phyloP scores from a whole-genome alignment of 495 filamentous ascomycete genomes.

The Daldinia caldariorum region DNA sequence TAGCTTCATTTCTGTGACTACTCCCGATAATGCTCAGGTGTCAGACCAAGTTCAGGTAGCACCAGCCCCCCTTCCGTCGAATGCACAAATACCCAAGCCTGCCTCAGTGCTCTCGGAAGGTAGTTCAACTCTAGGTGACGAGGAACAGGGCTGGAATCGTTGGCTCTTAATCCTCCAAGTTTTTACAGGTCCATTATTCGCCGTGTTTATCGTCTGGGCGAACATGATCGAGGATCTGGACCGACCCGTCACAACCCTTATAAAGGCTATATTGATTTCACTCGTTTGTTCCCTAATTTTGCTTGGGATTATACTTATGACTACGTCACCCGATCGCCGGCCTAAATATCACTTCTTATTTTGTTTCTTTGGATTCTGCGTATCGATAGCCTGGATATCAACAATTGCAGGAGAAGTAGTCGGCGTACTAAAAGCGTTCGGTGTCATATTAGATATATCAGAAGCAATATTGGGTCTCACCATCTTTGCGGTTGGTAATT shows the following conservation, averaged over 20 bases:
- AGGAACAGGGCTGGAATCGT: slow-evolving; percentile 76
- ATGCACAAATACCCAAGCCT: slow-evolving; percentile 39
- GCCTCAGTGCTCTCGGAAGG: slow-evolving; percentile 40
- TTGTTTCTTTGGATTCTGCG: slow-evolving; percentile 89
- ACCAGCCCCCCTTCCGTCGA: slow-evolving; percentile 14
- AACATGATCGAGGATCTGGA: slow-evolving; percentile 66
- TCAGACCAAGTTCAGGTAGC: slow-evolving; percentile 18
- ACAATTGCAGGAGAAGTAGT: slow-evolving; percentile 97
- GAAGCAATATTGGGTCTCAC: slow-evolving; percentile 97
- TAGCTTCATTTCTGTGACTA: slow-evolving; percentile 28
- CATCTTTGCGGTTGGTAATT: slow-evolving; percentile 96
- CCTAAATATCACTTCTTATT: slow-evolving; percentile 77
- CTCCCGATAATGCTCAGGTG: slow-evolving; percentile 7
- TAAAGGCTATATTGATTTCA: slow-evolving; percentile 72
- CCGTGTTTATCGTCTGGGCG: slow-evolving; percentile 79
- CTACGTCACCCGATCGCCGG: slow-evolving; percentile 66
- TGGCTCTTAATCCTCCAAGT: slow-evolving; percentile 89
- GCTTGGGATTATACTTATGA: slow-evolving; percentile 68
- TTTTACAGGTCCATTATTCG: slow-evolving; percentile 87
- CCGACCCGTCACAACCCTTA: slow-evolving; percentile 53
- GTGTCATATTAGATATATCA: slow-evolving; percentile 90
- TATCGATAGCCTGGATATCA: slow-evolving; percentile 93
- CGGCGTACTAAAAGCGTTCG: slow-evolving; percentile 90
- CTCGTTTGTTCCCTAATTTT: slow-evolving; percentile 74
- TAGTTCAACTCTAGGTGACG: slow-evolving; percentile 35